Conservation (phyloP, 2,329 filamentous ascomycete genomes). For the Sporothrix curviconia region DNA sequence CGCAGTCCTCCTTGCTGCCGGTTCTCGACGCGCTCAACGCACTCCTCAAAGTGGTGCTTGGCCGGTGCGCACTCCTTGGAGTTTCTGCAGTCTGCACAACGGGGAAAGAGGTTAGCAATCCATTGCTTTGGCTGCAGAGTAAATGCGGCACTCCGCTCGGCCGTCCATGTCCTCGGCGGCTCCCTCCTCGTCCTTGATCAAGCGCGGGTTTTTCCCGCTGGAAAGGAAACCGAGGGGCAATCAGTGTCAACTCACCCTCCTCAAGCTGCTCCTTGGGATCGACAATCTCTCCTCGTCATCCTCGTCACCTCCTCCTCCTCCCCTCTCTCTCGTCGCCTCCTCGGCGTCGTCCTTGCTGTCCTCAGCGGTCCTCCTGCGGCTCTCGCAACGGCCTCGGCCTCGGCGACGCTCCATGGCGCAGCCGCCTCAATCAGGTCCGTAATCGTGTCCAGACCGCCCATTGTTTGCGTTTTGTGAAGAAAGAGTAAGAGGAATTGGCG, state of each 20-base stretch:
- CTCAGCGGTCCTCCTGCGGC: conserved; percentile 39
- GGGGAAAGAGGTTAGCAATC: not conserved
- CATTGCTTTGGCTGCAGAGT: too few relatives aligned
- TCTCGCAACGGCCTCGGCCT: conserved; percentile 64
- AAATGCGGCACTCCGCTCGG: too few relatives aligned
- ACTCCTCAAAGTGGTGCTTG: conserved; percentile 99
- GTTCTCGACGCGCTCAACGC: conserved; percentile 86
- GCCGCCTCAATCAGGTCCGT: conserved; percentile 59
- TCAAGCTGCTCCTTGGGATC: conserved; percentile 85
- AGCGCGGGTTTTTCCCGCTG: not conserved
- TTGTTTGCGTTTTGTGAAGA: conserved; percentile 26
- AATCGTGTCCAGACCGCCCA: conserved; percentile 62
- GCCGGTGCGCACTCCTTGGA: conserved; percentile 75
- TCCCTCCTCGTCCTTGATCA: too few relatives aligned
- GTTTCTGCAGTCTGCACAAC: conserved; percentile 72
- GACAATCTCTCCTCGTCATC: conserved; percentile 74
- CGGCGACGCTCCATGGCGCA: conserved; percentile 57
- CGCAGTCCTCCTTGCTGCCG: conserved; percentile 87
- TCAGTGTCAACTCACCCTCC: conserved; percentile 65
- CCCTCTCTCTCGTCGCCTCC: conserved; percentile 49
- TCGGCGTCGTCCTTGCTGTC: conserved; percentile 52
- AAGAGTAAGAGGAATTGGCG: not conserved
- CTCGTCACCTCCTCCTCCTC: conserved; percentile 59
- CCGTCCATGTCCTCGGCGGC: too few relatives aligned
- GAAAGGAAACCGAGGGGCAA: too few relatives aligned